Conservation (phyloP, 441 rosid genomes). For the Populus hybrid region DNA sequence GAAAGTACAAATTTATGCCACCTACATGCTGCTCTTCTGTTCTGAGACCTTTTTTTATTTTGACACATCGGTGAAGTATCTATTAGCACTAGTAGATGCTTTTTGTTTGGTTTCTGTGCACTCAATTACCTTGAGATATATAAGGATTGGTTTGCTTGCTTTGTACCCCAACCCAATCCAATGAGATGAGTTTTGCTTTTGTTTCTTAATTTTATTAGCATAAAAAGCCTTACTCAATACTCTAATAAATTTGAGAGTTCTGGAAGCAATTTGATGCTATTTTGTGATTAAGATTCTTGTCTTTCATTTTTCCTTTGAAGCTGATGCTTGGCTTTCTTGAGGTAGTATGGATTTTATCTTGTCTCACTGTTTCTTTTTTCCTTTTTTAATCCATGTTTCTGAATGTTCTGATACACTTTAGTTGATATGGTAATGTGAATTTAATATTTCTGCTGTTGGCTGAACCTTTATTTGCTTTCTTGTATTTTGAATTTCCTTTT, state of each 20-base stretch:
- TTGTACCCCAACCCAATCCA: neutral
- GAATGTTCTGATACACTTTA: neutral
- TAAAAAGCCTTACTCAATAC: neutral
- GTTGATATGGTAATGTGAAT: neutral
- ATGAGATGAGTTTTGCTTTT: neutral
- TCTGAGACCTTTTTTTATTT: neutral
- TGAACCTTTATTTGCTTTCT: constrained; percentile 5
- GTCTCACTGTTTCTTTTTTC: neutral
- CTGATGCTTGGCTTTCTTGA: neutral
- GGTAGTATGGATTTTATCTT: neutral
- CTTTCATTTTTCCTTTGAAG: neutral
- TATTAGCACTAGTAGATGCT: neutral
- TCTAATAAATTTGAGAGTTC: neutral
- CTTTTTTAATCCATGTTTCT: neutral
- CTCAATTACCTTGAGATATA: neutral
- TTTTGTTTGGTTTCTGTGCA: neutral
- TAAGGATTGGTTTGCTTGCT: neutral
- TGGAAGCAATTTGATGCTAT: neutral
- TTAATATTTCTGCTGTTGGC: neutral
- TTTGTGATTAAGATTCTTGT: neutral
- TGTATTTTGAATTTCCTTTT: constrained; percentile 14
- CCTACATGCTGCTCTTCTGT: neutral
- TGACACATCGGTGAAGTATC: neutral
- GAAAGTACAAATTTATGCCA: no score
- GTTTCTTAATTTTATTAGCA: neutral